Conservation (phyloP, 2,329 filamentous ascomycete genomes). For the Pleurostoma richardsiae region DNA sequence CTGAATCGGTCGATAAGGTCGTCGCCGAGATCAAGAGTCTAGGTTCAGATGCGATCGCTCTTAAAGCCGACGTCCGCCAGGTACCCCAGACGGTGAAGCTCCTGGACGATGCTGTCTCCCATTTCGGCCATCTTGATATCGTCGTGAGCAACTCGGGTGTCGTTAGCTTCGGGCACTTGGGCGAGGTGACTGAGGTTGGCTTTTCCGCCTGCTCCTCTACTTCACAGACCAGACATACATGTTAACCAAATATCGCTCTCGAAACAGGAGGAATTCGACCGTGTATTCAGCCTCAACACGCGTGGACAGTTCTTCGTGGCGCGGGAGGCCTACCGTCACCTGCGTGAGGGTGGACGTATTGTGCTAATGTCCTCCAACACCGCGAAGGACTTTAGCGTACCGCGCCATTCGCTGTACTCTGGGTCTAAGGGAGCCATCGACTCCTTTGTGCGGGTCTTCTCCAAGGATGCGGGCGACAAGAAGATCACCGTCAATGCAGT, state of each 20-base stretch:
- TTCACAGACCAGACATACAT: no score
- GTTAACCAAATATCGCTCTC: no score
- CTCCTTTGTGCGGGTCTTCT: conserved; percentile 20
- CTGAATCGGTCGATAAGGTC: conserved; percentile 12
- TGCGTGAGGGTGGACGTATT: conserved; percentile 56
- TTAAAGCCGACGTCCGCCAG: conserved; percentile 24
- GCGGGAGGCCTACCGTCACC: conserved; percentile 56
- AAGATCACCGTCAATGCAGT: conserved; percentile 30
- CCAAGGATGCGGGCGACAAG: conserved; percentile 25
- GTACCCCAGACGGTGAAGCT: conserved; percentile 22
- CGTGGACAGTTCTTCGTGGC: conserved; percentile 59
- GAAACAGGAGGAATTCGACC: conserved; percentile 46
- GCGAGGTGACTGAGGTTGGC: conserved; percentile 43
- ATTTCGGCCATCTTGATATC: conserved; percentile 58
- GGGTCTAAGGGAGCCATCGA: conserved; percentile 28
- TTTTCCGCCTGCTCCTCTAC: no score
- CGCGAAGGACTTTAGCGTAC: conserved; percentile 25
- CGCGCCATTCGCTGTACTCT: conserved; percentile 27
- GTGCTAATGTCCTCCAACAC: conserved; percentile 61
- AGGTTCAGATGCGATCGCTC: conserved; percentile 16
- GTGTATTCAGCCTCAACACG: conserved; percentile 56
- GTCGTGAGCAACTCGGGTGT: conserved; percentile 58
- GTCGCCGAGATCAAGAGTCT: conserved; percentile 15
- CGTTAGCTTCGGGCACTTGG: conserved; percentile 53
- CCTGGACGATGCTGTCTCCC: conserved; percentile 44